Percentiles rank a stretch among this genome's conserved stretches.
These are phyloP conservation scores for Hericium rajendrae DNA, from an alignment of 768 basidiomycete species.

Conservation along the genomic window DNA sequence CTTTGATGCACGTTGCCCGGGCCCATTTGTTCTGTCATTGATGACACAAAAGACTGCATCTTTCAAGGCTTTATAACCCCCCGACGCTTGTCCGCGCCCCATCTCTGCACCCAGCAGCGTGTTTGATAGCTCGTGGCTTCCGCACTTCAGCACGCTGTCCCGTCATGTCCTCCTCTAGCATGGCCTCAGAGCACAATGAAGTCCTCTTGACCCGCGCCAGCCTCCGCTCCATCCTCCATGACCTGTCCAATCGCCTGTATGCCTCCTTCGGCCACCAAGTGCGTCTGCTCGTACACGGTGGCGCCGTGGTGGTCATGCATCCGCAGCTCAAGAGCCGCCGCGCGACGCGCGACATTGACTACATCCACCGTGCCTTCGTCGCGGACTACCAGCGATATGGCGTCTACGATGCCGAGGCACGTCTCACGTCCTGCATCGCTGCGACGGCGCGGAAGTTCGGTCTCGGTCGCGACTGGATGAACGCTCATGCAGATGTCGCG, in stretches of 20 bases:
- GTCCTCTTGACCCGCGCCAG: conserved; percentile 21
- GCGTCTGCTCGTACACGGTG: conserved; percentile 60
- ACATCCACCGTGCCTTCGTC: conserved; percentile 52
- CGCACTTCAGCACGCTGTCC: no score
- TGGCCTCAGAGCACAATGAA: conserved; percentile 20
- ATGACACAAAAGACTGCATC: background rate
- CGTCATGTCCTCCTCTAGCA: background rate
- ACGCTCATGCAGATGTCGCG: conserved; percentile 62
- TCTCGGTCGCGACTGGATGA: conserved; percentile 69
- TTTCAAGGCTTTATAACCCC: no score
- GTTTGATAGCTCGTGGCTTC: no score
- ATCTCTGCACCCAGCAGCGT: no score
- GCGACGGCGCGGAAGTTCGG: conserved; percentile 41
- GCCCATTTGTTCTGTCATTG: background rate
- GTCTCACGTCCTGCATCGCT: conserved; percentile 47
- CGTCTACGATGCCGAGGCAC: conserved; percentile 39
- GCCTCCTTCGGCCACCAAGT: conserved; percentile 40
- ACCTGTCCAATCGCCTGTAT: conserved; percentile 42
- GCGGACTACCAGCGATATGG: conserved; percentile 42
- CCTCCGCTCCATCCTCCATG: conserved; percentile 37
- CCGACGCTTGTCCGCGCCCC: no score
- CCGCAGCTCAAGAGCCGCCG: conserved; percentile 32
- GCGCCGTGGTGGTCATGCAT: conserved; percentile 67
- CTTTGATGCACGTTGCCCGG: background rate
- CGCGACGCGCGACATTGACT: conserved; percentile 60